Conservation (phyloP, 192 early-diverging fungal genomes). For the Oehlia diaphana region DNA sequence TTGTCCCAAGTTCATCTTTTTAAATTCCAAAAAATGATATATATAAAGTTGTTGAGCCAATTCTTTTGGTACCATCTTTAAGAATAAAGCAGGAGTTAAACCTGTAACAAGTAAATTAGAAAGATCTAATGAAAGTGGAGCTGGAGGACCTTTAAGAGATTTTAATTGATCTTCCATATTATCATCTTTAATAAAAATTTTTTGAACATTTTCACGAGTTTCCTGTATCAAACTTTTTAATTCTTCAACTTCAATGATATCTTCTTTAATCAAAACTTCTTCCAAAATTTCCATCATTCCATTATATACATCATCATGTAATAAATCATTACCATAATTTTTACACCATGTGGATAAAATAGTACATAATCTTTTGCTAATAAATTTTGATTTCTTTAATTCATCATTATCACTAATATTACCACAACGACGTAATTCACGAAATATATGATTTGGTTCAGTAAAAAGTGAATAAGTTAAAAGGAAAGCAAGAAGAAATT, state of each 20-base stretch:
- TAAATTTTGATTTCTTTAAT: background rate
- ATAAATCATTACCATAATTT: slow-evolving; percentile 33
- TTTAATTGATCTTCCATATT: slow-evolving; percentile 1
- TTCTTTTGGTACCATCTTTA: slow-evolving; percentile 56
- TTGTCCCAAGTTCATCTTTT: background rate
- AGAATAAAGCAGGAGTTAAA: slow-evolving; percentile 60
- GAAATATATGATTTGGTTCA: slow-evolving; percentile 29
- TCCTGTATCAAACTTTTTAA: slow-evolving; percentile 16
- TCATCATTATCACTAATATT: slow-evolving; percentile 24
- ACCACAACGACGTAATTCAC: slow-evolving; percentile 21
- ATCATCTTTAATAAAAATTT: background rate
- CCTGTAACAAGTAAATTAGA: slow-evolving; percentile 58
- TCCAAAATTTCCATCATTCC: slow-evolving; percentile 34
- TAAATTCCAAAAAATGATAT: slow-evolving; percentile 54
- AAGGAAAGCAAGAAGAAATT: slow-evolving; percentile 40
- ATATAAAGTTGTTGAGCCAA: slow-evolving; percentile 71
- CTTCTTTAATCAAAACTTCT: background rate
- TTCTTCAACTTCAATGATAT: background rate
- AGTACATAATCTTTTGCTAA: slow-evolving; percentile 3
- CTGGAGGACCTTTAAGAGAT: background rate
- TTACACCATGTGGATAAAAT: slow-evolving; percentile 40
- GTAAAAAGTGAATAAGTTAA: slow-evolving; percentile 45
- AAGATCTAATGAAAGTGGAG: slow-evolving; percentile 37
- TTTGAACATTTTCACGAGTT: background rate
- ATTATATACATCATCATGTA: slow-evolving; percentile 35